These are phyloP conservation scores for Aspergillus brasiliensis DNA, from an alignment of 2,329 filamentous ascomycete species.

Conservation along the genomic window DNA sequence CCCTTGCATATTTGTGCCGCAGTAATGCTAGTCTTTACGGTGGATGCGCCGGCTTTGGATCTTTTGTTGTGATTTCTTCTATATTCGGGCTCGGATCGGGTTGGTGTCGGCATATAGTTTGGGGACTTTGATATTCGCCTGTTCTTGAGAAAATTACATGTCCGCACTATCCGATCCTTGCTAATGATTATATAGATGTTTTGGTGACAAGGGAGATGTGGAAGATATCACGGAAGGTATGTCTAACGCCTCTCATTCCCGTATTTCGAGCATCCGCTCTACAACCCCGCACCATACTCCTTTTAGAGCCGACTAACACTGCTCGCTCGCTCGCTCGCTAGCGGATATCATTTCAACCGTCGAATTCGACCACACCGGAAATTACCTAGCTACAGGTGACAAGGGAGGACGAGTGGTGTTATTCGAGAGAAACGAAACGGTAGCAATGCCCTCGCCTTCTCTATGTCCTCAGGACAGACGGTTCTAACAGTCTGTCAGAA, in stretches of 20 bases:
- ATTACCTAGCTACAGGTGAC: constrained; percentile 56
- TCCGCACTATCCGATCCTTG: background rate
- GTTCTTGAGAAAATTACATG: background rate
- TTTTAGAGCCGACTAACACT: background rate
- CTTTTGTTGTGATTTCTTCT: background rate
- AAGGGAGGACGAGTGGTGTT: constrained; percentile 55
- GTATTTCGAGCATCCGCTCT: background rate
- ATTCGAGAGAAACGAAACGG: constrained; percentile 82
- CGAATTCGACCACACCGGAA: constrained; percentile 56
- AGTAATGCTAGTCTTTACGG: background rate
- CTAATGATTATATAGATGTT: constrained; percentile 67
- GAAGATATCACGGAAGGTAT: constrained; percentile 97
- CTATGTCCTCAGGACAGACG: constrained; percentile 1
- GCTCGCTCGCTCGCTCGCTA: constrained; percentile 19
- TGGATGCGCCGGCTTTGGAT: background rate
- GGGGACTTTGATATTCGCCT: background rate
- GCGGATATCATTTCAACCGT: constrained; percentile 57
- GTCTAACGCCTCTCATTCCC: constrained; percentile 15
- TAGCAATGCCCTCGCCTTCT: constrained; percentile 42
- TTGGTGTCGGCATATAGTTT: background rate
- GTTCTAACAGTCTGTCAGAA: constrained; percentile 64
- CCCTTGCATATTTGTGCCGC: constrained; percentile 6
- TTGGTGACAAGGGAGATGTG: constrained; percentile 98
- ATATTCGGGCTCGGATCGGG: background rate
- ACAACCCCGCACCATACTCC: background rate